Base-by-base conservation (phyloP, 2,329 filamentous ascomycete genomes). In the Arthroderma uncinatum region DNA sequence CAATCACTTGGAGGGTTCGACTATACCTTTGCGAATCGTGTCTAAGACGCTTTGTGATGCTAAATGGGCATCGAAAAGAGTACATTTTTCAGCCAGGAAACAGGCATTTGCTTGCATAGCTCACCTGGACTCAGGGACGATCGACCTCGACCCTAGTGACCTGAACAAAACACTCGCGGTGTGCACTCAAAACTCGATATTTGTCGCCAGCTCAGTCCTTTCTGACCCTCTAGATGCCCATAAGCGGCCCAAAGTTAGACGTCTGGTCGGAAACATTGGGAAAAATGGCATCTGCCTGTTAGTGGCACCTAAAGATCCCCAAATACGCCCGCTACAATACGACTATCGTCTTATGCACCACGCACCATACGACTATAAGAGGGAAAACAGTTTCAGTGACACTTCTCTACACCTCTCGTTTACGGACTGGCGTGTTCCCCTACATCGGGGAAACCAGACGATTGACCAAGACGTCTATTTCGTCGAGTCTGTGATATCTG, bases 171-270 rank as follows among this genome's bases (percentile, higher is more conserved):
- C 50, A 2, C 19, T 56, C 8, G 25, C 57, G 23, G 30, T 58
- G 16, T 55, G 44, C 14, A 40, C 14, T 12, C 14, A 28, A 9
- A 53, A 58, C 23, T 58, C 57, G 9, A 40, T 58, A 1, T 58
- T 30, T 23, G 52, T 58, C 21, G n/a, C 25, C 3, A 28, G 82
- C 93, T 98, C 86, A 92, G 93, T 77, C 93, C 93, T 75, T 94
- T 90, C 73, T 91, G 92, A 73, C 93, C 93, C 70, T 95, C 91
- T 72, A 50, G 55, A 50, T n/a, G n/a, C 42, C 42, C 82, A 2
- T 14, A 25, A 30, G 2, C 16, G 7, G 9, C 56, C 34, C 36
- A 19, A 56, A 2, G 30, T 58, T 4, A 16, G 42, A 4, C 53
- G 40, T 1, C n/a, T 56, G 7, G 28, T 50, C 5, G 63, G 63